A percentile compares a stretch with the other conserved stretches of the same genome.
phyloP scores from a whole-genome alignment of 2,329 filamentous ascomycete genomes.

The Aspergillus sp. region DNA sequence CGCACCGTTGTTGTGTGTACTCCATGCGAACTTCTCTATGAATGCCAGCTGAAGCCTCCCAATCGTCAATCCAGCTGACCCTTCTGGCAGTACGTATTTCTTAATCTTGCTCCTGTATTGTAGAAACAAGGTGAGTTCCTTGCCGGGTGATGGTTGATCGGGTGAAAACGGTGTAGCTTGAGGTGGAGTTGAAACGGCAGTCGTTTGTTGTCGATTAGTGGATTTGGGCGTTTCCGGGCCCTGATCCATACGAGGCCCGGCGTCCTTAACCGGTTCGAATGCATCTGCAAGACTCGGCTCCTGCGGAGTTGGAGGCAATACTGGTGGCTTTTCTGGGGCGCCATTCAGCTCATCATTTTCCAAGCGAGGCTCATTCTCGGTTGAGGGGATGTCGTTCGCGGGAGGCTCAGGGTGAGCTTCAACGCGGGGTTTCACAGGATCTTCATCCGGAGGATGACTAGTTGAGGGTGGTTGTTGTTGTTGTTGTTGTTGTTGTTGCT shows the following conservation, averaged over 20 bases:
- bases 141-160: conserved; percentile 68
- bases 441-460: conserved; percentile 59
- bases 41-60: conserved; percentile 90
- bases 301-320: conserved; percentile 47
- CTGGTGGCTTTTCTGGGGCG: conserved; percentile 55
- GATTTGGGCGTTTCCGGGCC: conserved; percentile 30
- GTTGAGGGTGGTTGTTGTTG: conserved; percentile 43
- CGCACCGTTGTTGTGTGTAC: conserved; percentile 87
- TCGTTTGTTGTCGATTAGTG: conserved; percentile 18
- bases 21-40: conserved; percentile 99
- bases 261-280: conserved; percentile 35
- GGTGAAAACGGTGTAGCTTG: conserved; percentile 57
- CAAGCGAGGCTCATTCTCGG: conserved; percentile 60
- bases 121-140: conserved; percentile 88
- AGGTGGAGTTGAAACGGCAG: conserved; percentile 35
- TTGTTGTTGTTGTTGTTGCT: conserved; percentile 29
- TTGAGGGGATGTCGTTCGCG: conserved; percentile 33
- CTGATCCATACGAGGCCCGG: conserved; percentile 14
- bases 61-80: conserved; percentile 79
- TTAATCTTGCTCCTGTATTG: conserved; percentile 98
- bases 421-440: conserved; percentile 37
- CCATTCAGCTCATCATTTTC: conserved; percentile 41
- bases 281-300: conserved; percentile 35
- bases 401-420: conserved; percentile 25
- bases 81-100: conserved; percentile 86